Evolutionary conservation across 768 basidiomycete species (phyloP).

Genomic region (Harrya chromipes): DNA sequence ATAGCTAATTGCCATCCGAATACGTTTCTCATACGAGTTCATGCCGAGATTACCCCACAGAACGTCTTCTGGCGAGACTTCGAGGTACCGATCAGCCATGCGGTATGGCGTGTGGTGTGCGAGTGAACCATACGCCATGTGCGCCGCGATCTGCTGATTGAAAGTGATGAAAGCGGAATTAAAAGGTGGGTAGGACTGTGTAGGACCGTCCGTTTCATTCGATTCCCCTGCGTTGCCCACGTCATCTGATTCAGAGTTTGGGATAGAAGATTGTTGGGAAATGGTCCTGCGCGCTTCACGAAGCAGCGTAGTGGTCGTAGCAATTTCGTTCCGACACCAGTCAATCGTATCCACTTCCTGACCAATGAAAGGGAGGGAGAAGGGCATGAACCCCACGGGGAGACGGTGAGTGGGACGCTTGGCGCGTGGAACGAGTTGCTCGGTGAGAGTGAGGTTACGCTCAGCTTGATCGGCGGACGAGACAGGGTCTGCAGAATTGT

Average conservation of each 20-base stretch:
- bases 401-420: constrained; percentile 82
- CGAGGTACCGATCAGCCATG: constrained; percentile 75
- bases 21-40: constrained; percentile 83
- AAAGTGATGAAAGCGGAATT: constrained; percentile 87
- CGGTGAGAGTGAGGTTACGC: constrained; percentile 37
- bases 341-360: constrained; percentile 92
- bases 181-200: constrained; percentile 51
- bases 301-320: constrained; percentile 48
- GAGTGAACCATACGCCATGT: constrained; percentile 75
- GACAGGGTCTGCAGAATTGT: constrained; percentile 15
- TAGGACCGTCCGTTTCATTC: constrained; percentile 6
- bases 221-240: constrained; percentile 10
- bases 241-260: constrained; percentile 22
- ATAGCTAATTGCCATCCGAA: constrained; percentile 66
- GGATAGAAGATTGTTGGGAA: constrained; percentile 12
- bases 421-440: constrained; percentile 59
- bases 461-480: constrained; percentile 28
- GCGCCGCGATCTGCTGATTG: constrained; percentile 89
- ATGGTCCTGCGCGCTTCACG: constrained; percentile 43
- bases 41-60: constrained; percentile 89
- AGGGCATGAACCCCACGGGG: constrained; percentile 47
- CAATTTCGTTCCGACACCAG: constrained; percentile 80
- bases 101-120: constrained; percentile 79
- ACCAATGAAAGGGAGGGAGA: constrained; percentile 65
- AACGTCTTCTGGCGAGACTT: constrained; percentile 84